Evolutionary conservation across 2,329 filamentous ascomycete species (phyloP).

Genomic region (Alternaria triticina): DNA sequence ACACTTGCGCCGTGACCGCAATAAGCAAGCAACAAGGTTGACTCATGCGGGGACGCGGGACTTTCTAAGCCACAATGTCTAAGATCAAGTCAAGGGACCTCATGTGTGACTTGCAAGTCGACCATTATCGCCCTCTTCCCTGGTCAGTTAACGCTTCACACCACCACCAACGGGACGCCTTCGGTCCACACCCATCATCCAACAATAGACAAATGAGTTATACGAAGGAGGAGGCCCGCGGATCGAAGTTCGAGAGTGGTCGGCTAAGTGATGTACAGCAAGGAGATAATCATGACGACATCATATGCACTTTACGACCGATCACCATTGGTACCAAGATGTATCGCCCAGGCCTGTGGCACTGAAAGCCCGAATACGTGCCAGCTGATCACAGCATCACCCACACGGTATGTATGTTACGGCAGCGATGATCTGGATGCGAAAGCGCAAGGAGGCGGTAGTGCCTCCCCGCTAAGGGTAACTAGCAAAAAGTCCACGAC

Average conservation of each 20-base stretch:
- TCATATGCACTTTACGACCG: background rate
- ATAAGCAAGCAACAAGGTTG: background rate
- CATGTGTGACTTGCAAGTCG: background rate
- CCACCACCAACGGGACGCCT: background rate
- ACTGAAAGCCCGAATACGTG: background rate
- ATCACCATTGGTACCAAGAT: background rate
- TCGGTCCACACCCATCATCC: background rate
- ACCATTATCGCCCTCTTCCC: background rate
- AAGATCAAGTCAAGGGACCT: background rate
- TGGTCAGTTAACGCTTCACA: background rate
- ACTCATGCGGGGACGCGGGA: conserved; percentile 7
- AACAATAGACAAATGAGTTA: background rate
- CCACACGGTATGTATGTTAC: background rate
- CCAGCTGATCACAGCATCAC: background rate
- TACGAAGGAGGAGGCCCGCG: background rate
- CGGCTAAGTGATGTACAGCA: background rate
- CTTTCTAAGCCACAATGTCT: background rate
- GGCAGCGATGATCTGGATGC: background rate
- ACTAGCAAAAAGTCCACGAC: background rate
- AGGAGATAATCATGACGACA: background rate
- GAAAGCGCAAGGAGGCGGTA: background rate
- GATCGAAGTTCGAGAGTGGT: background rate
- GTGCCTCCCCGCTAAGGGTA: background rate
- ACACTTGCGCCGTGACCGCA: conserved; percentile 1
- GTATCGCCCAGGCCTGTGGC: background rate